Conservation (phyloP, 495 filamentous ascomycete species). For the Podospora pseudoanserina region DNA sequence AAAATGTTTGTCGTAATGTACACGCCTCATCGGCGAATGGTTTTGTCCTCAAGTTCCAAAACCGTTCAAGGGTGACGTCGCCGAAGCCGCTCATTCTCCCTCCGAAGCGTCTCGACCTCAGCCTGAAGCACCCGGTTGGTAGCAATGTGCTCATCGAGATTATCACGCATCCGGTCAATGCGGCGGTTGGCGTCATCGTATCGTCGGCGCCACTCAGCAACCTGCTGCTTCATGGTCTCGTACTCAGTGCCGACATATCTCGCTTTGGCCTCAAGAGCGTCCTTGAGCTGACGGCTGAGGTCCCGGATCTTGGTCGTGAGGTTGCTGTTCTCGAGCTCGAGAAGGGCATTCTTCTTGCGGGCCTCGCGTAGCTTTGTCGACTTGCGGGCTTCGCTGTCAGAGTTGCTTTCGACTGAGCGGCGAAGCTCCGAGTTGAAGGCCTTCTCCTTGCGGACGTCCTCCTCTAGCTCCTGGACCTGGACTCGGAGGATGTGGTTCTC, state of each 20-base stretch:
- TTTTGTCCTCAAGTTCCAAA: neutral
- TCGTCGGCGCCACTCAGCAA: slow-evolving; percentile 17
- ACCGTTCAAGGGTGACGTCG: slow-evolving; percentile 4
- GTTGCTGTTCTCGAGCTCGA: slow-evolving; percentile 23
- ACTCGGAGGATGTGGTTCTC: slow-evolving; percentile 28
- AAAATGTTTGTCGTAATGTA: neutral
- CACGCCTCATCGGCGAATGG: neutral
- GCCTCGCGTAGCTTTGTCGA: slow-evolving; percentile 19
- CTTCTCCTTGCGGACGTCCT: slow-evolving; percentile 14
- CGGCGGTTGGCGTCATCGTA: slow-evolving; percentile 21
- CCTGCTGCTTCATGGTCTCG: slow-evolving; percentile 15
- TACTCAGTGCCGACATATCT: slow-evolving; percentile 10
- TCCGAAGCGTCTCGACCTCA: slow-evolving; percentile 19
- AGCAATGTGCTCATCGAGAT: slow-evolving; percentile 8
- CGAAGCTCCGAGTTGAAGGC: slow-evolving; percentile 25
- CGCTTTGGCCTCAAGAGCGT: slow-evolving; percentile 13
- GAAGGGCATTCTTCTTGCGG: slow-evolving; percentile 20
- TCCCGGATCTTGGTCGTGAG: slow-evolving; percentile 18
- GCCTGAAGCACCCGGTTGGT: slow-evolving; percentile 3
- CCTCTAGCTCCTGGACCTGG: slow-evolving; percentile 19
- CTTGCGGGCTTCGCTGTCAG: slow-evolving; percentile 22
- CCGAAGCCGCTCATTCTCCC: slow-evolving; percentile 13
- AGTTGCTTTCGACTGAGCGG: slow-evolving; percentile 21
- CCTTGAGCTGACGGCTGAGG: slow-evolving; percentile 14
- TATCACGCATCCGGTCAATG: slow-evolving; percentile 11